phyloP scores from a whole-genome alignment of 139 green algal species.

The Coccomyxa sp. region DNA sequence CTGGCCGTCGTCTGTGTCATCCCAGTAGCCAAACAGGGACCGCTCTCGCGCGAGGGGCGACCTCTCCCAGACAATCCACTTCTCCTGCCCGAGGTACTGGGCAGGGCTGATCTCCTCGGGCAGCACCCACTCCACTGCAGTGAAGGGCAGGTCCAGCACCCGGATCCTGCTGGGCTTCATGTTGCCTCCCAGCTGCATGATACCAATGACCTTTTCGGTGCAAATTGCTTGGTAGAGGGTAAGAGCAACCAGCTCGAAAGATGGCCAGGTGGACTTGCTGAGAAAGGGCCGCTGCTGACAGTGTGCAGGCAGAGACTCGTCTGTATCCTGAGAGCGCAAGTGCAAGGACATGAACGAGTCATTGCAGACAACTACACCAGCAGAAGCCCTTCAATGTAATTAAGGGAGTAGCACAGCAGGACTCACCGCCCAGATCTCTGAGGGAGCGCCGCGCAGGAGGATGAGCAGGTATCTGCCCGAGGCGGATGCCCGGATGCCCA shows the following conservation, averaged over 20 bases:
- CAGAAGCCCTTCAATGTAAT: too few relatives aligned
- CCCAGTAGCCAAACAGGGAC: slow-evolving; percentile 7
- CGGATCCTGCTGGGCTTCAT: slow-evolving; percentile 41
- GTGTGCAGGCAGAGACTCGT: too few relatives aligned
- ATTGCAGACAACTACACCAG: too few relatives aligned
- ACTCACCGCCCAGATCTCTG: slow-evolving; percentile 72
- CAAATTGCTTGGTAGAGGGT: too few relatives aligned
- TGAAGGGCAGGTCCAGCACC: slow-evolving; percentile 76
- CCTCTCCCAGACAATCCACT: slow-evolving; percentile 24
- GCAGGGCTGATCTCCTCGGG: not conserved
- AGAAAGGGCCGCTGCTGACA: too few relatives aligned
- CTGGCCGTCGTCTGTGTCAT: not conserved
- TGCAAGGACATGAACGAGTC: too few relatives aligned
- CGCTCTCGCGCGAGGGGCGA: slow-evolving; percentile 19
- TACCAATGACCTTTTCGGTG: not conserved
- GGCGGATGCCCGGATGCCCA: slow-evolving; percentile 58
- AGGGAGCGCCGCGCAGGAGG: slow-evolving; percentile 41
- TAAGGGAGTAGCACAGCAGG: not conserved
- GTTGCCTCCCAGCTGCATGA: slow-evolving; percentile 23
- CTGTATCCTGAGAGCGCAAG: too few relatives aligned
- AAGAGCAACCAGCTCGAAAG: too few relatives aligned
- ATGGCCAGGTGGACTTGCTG: too few relatives aligned
- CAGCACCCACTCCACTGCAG: slow-evolving; percentile 71
- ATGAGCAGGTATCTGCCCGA: slow-evolving; percentile 68
- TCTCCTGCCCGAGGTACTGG: slow-evolving; percentile 1